Base-by-base conservation (phyloP, 1,139 yeast species). In the Blastobotrys aristatus region DNA sequence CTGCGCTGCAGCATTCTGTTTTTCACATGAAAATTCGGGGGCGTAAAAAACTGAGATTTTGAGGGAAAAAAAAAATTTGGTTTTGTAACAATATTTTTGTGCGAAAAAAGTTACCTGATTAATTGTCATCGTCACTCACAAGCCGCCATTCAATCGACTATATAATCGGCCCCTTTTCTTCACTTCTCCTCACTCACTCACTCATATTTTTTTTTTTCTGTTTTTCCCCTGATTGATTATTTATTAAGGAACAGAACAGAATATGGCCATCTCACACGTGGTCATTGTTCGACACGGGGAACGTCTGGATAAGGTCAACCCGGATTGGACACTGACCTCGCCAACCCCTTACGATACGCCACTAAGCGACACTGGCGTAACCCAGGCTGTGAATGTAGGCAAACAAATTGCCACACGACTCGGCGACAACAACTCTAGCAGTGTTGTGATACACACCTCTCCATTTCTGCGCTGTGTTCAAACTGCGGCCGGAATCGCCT, bases 271-370 rank as follows among this genome's bases (percentile, higher is more conserved):
- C n/a, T n/a, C 27, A 24, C 5, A 24, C 10, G 27, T 68, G 24
- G 57, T 66, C 30, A 54, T 68, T 21, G 64, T 62, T 14, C 61
- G 72, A 26, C 72, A 68, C 50, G 68, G 65, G 20, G 53, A 60
- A 10, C 57, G 72, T 3, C 61, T 54, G 46, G 72, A 68, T 53
- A 53, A 57, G 13, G 57, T 49, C 10, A 66, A 67, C 49, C 49
- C 50, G 40, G 32, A 50, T 17, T 68, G 72, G 72, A 51, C 51
- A 18, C 45, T 38, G 40, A 54, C 60, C 1, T 59, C 68, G 4
- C 65, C 69, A 2, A 58, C 65, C 10, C 70, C 72, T 8, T 68
- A 67, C 50, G 70, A 68, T 47, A 59, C 71, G 5, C 72, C 72
- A 5, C 53, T 68, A 40, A 56, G 66, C 3, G 54, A 49, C 2